Evolutionary conservation across 164 flowering plant genomes (phyloP).

Genomic region (Sextonia rubra): DNA sequence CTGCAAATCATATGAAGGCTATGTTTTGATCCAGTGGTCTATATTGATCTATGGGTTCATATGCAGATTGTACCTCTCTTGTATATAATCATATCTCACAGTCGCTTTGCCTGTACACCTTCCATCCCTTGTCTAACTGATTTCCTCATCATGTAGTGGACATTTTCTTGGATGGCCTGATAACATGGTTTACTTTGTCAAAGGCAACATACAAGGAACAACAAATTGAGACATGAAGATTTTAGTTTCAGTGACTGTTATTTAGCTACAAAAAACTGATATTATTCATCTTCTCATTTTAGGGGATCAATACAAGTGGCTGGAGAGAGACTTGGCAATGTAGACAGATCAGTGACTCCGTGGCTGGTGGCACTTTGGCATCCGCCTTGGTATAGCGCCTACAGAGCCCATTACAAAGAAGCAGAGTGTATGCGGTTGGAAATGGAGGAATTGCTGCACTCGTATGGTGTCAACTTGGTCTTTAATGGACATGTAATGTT

Average conservation of each 20-base stretch:
- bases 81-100: too few species aligned
- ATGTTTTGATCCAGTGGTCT: background rate
- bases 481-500: conserved; percentile 91
- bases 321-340: conserved; percentile 63
- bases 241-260: background rate
- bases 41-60: too few species aligned
- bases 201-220: background rate
- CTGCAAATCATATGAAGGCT: background rate
- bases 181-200: too few species aligned
- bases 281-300: background rate
- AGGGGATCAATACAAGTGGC: conserved; percentile 85
- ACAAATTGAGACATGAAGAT: background rate
- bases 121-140: background rate
- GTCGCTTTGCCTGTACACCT: too few species aligned
- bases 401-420: conserved; percentile 81
- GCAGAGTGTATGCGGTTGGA: conserved; percentile 86
- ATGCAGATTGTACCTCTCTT: too few species aligned
- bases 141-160: background rate
- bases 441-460: conserved; percentile 79
- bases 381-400: conserved; percentile 88
- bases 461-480: conserved; percentile 69
- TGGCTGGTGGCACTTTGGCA: conserved; percentile 91
- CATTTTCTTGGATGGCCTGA: background rate
- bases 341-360: conserved; percentile 79
- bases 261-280: background rate